These are phyloP conservation scores for Zoysia japonica DNA, from an alignment of 176 grass and related monocot genomes.

Conservation along the genomic window DNA sequence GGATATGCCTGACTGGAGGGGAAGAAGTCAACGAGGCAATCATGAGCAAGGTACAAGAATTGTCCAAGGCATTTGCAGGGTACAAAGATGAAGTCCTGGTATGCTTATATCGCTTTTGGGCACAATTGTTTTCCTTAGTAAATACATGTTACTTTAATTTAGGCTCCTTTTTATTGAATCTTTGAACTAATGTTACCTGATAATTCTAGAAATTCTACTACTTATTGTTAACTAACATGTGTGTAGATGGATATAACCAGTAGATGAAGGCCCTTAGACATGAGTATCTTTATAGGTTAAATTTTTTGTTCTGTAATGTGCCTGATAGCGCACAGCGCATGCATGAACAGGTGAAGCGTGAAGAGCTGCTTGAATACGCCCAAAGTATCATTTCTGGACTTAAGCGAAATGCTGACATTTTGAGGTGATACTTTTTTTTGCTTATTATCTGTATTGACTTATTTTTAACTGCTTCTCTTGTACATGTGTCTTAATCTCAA, in stretches of 20 bases:
- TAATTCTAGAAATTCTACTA: constrained; percentile 12
- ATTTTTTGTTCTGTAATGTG: constrained; percentile 13
- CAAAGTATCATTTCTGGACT: constrained; percentile 85
- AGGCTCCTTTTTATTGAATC: background rate
- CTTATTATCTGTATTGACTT: constrained; percentile 27
- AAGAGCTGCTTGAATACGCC: constrained; percentile 90
- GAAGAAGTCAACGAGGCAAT: constrained; percentile 78
- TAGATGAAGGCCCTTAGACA: background rate
- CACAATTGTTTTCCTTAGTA: constrained; percentile 3
- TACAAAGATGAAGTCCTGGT: constrained; percentile 99
- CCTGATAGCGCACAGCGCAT: constrained; percentile 1
- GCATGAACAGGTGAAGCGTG: constrained; percentile 80
- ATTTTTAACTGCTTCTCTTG: constrained; percentile 10
- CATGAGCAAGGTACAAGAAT: constrained; percentile 79
- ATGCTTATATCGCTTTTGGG: constrained; percentile 34
- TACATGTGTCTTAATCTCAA: background rate
- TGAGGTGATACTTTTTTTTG: constrained; percentile 62
- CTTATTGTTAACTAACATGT: background rate
- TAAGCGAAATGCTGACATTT: constrained; percentile 85
- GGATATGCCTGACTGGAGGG: constrained; percentile 78
- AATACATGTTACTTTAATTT: background rate
- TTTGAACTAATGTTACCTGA: constrained; percentile 7
- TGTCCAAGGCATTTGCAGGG: constrained; percentile 74
- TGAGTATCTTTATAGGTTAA: background rate
- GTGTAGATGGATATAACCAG: background rate